Percentiles rank a stretch among this genome's conserved stretches.
phyloP scores from a whole-genome alignment of 1,284 basidiomycete genomes.

The Lignosus rhinocerotis region DNA sequence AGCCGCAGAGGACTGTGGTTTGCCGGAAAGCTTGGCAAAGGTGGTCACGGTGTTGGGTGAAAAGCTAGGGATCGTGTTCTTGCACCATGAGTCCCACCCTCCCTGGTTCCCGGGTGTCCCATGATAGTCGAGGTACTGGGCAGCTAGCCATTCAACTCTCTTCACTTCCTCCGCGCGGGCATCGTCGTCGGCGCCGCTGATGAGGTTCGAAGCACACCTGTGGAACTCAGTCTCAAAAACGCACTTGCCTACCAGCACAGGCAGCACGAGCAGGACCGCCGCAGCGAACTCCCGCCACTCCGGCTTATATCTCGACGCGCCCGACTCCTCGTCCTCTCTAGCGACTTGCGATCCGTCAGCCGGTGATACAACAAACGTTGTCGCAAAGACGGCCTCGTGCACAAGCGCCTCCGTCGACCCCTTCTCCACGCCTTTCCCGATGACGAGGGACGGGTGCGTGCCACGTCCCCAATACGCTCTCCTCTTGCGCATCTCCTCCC shows the following conservation, averaged over 20 bases:
- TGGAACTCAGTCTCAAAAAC: constrained; percentile 72
- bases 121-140: constrained; percentile 63
- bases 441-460: constrained; percentile 69
- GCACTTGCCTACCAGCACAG: constrained; percentile 50
- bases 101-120: constrained; percentile 48
- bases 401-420: constrained; percentile 76
- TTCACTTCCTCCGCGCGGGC: constrained; percentile 40
- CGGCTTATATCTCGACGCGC: constrained; percentile 16
- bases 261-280: constrained; percentile 58
- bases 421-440: constrained; percentile 50
- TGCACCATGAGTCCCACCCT: constrained; percentile 62
- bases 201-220: constrained; percentile 62
- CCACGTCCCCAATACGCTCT: constrained; percentile 78
- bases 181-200: constrained; percentile 53
- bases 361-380: constrained; percentile 46
- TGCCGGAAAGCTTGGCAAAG: constrained; percentile 21
- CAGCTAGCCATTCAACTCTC: constrained; percentile 62
- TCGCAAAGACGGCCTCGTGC: constrained; percentile 80
- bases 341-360: background rate
- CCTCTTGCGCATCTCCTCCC: constrained; percentile 52
- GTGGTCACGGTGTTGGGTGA: constrained; percentile 20
- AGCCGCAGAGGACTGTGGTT: constrained; percentile 48
- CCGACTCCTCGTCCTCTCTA: background rate
- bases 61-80: constrained; percentile 48
- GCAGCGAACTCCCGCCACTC: constrained; percentile 66